Evolutionary conservation across 306 rosid species (phyloP).

Genomic region (Cicer cuneatum): DNA sequence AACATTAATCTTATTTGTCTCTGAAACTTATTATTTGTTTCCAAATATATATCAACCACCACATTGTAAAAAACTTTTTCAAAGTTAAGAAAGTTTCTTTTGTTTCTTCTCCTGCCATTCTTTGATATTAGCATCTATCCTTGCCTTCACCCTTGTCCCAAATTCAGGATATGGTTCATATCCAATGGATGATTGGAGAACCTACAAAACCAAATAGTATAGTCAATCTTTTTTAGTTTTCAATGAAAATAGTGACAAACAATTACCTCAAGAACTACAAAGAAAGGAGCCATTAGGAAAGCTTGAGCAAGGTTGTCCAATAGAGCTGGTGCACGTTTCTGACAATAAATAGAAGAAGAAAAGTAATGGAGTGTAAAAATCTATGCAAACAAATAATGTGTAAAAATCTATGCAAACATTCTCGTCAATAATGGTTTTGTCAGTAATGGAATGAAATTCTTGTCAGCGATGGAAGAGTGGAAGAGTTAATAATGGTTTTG

Average conservation of each 20-base stretch:
- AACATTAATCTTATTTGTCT: neutral
- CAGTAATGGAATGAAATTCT: too few relatives aligned
- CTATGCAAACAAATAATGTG: too few relatives aligned
- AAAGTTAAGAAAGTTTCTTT: constrained; percentile 58
- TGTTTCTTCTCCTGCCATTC: constrained; percentile 72
- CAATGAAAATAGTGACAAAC: neutral
- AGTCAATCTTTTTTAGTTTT: neutral
- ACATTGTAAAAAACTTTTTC: neutral
- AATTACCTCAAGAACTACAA: constrained; percentile 78
- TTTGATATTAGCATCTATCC: constrained; percentile 59
- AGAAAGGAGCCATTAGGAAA: constrained; percentile 89
- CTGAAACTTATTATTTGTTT: constrained; percentile 3
- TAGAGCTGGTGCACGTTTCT: constrained; percentile 97
- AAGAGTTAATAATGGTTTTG: too few relatives aligned
- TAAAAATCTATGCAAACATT: too few relatives aligned
- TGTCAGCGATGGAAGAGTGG: too few relatives aligned
- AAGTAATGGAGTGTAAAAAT: constrained; percentile 12
- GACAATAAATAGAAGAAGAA: constrained; percentile 3
- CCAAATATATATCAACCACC: neutral
- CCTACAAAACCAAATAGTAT: constrained; percentile 46
- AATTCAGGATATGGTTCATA: constrained; percentile 92
- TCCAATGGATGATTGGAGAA: constrained; percentile 59
- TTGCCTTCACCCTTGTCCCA: constrained; percentile 60
- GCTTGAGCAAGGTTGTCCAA: constrained; percentile 90
- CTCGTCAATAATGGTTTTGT: too few relatives aligned